These are phyloP conservation scores for Mucor piriformis DNA, from an alignment of 371 early-diverging fungal species.

Conservation along the genomic window DNA sequence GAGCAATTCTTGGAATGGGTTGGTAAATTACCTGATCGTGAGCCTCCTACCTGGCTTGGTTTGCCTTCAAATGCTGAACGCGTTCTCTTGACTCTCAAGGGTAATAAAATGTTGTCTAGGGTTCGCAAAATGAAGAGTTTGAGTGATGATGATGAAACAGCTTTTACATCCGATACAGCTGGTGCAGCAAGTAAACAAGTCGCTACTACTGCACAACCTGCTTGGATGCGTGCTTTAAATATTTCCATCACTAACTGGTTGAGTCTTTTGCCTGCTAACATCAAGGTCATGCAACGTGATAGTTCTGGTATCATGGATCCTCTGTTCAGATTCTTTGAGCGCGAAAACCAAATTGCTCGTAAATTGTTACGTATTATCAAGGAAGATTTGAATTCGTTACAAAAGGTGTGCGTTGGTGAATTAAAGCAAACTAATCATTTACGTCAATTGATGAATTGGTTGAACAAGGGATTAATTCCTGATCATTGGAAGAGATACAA, in stretches of 20 bases:
- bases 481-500: constrained; percentile 79
- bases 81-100: constrained; percentile 80
- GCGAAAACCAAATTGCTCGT: constrained; percentile 74
- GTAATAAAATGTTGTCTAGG: constrained; percentile 77
- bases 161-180: constrained; percentile 35
- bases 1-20: constrained; percentile 92
- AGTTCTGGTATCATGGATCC: constrained; percentile 64
- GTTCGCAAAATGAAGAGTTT: constrained; percentile 84
- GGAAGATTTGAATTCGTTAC: constrained; percentile 67
- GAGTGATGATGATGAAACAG: constrained; percentile 83
- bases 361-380: constrained; percentile 66
- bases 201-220: constrained; percentile 57
- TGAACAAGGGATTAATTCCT: constrained; percentile 80
- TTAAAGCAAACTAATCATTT: constrained; percentile 87
- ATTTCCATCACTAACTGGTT: constrained; percentile 65
- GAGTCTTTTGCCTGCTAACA: constrained; percentile 58
- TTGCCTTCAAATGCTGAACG: constrained; percentile 94
- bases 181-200: constrained; percentile 17
- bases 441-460: constrained; percentile 67
- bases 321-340: constrained; percentile 82
- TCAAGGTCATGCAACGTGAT: constrained; percentile 46
- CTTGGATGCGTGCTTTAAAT: constrained; percentile 77
- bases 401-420: constrained; percentile 72
- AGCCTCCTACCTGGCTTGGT: constrained; percentile 97
- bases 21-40: constrained; percentile 82